These are phyloP conservation scores for Pyronema domesticum DNA, from an alignment of 495 filamentous ascomycete genomes.

Conservation along the genomic window DNA sequence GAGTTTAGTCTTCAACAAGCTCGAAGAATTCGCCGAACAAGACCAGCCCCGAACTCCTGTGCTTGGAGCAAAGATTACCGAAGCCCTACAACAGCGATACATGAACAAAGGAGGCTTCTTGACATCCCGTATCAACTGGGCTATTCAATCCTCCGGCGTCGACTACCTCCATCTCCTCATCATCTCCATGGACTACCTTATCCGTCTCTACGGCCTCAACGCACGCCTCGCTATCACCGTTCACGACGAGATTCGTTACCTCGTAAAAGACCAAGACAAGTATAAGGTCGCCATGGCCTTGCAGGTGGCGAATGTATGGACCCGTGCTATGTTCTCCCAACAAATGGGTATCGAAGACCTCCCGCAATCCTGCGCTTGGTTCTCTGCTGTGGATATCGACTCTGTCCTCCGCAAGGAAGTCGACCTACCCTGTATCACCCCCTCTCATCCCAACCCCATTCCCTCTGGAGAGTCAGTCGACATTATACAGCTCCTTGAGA, in stretches of 20 bases:
- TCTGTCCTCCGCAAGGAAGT: slow-evolving; percentile 89
- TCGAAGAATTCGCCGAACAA: slow-evolving; percentile 94
- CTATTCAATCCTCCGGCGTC: slow-evolving; percentile 90
- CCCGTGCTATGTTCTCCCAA: slow-evolving; percentile 86
- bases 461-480: slow-evolving; percentile 71
- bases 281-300: slow-evolving; percentile 81
- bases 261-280: slow-evolving; percentile 69
- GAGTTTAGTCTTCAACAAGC: slow-evolving; percentile 91
- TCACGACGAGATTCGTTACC: slow-evolving; percentile 92
- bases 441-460: slow-evolving; percentile 62
- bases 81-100: slow-evolving; percentile 73
- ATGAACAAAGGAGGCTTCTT: slow-evolving; percentile 84
- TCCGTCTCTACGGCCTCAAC: slow-evolving; percentile 63
- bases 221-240: slow-evolving; percentile 85
- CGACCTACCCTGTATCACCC: slow-evolving; percentile 90
- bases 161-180: slow-evolving; percentile 95
- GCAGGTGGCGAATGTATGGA: slow-evolving; percentile 92
- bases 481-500: slow-evolving; percentile 54
- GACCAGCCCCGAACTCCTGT: slow-evolving; percentile 81
- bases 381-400: slow-evolving; percentile 89
- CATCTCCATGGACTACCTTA: slow-evolving; percentile 84
- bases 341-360: slow-evolving; percentile 93
- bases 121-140: slow-evolving; percentile 96
- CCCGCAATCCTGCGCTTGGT: slow-evolving; percentile 84
- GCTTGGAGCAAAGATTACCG: slow-evolving; percentile 90